These are phyloP conservation scores for Didymella segeticola DNA, from an alignment of 2,329 filamentous ascomycete genomes.

Conservation along the genomic window DNA sequence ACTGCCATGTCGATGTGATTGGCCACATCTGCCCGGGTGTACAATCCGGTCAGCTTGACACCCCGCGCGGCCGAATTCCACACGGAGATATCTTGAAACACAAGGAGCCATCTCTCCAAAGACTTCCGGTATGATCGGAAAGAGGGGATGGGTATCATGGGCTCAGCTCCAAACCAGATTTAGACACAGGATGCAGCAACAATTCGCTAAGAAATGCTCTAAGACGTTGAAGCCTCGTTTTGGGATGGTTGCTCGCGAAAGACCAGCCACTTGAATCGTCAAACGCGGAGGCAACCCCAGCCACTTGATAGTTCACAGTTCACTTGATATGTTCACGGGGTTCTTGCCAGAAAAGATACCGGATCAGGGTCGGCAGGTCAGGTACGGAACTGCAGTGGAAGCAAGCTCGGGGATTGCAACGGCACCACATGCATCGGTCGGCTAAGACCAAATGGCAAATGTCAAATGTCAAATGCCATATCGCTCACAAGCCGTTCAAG, in stretches of 20 bases:
- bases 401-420: background rate
- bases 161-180: background rate
- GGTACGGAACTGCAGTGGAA: background rate
- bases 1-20: background rate
- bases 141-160: background rate
- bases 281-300: background rate
- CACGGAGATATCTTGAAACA: constrained; percentile 12
- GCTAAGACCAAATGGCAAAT: no score
- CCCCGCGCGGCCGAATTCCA: constrained; percentile 1
- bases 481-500: background rate
- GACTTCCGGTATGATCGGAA: background rate
- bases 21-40: background rate
- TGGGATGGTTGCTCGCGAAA: constrained; percentile 2
- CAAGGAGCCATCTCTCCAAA: background rate
- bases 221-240: constrained; percentile 2
- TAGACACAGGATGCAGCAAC: background rate
- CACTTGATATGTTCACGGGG: background rate
- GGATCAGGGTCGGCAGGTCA: no score
- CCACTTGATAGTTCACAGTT: background rate
- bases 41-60: background rate
- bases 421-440: constrained; percentile 1
- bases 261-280: background rate
- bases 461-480: background rate
- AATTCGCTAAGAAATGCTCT: background rate
- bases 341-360: no score